Percentiles rank a stretch among this genome's conserved stretches.
These are phyloP conservation scores for Maudiozyma turicensis DNA, from an alignment of 805 yeast genomes.

Conservation along the genomic window DNA sequence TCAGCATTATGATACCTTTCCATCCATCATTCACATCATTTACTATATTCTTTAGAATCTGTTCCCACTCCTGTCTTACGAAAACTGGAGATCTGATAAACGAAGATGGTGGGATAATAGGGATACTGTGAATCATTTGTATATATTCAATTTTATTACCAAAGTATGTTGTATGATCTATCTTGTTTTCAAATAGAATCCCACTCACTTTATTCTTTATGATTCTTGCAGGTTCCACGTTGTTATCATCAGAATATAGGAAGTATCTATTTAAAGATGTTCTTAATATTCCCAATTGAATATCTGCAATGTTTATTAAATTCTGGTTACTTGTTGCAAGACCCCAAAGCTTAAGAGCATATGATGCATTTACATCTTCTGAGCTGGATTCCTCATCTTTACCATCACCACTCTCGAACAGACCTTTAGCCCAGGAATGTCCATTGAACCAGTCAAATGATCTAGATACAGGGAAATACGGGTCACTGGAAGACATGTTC, in stretches of 20 bases:
- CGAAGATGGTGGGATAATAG: slow-evolving; percentile 57
- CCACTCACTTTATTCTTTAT: slow-evolving; percentile 63
- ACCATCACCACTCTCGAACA: slow-evolving; percentile 63
- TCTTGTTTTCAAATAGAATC: slow-evolving; percentile 60
- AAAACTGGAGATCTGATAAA: slow-evolving; percentile 45
- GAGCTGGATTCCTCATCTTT: slow-evolving; percentile 67
- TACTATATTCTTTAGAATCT: slow-evolving; percentile 37
- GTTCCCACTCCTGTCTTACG: slow-evolving; percentile 56
- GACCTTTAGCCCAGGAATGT: slow-evolving; percentile 72
- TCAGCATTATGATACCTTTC: slow-evolving; percentile 64
- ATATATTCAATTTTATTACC: slow-evolving; percentile 65
- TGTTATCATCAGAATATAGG: slow-evolving; percentile 44
- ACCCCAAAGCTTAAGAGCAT: slow-evolving; percentile 61
- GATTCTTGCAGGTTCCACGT: slow-evolving; percentile 45
- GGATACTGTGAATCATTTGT: slow-evolving; percentile 73
- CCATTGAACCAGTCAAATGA: slow-evolving; percentile 70
- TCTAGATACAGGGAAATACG: slow-evolving; percentile 54
- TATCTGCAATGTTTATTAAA: slow-evolving; percentile 44
- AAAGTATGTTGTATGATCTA: slow-evolving; percentile 66
- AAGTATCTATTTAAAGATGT: slow-evolving; percentile 47
- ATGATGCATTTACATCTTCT: slow-evolving; percentile 64
- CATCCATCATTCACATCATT: slow-evolving; percentile 52
- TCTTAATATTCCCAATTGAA: slow-evolving; percentile 52
- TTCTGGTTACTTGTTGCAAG: slow-evolving; percentile 41
- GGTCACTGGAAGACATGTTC: slow-evolving; percentile 45